Percentiles rank a stretch among this genome's conserved stretches.
Conservation (phyloP, 176 grass and related monocot species). For the Eremochloa ophiuroides region DNA sequence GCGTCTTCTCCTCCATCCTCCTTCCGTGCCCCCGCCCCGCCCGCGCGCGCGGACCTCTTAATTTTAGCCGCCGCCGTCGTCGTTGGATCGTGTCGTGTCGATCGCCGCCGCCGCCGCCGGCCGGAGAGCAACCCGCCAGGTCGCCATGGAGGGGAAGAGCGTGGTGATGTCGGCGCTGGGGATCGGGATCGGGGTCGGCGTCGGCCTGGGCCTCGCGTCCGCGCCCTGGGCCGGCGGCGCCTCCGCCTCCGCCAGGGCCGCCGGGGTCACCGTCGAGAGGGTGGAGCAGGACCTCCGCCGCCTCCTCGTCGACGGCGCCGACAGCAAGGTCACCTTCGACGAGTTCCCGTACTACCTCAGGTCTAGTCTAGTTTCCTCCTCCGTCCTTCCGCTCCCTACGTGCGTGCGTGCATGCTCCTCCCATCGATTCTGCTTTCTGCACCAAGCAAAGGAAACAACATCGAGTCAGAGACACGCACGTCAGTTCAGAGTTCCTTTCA, state of each 20-base stretch:
- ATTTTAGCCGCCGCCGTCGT: background rate
- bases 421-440: background rate
- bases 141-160: conserved; percentile 80
- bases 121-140: background rate
- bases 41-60: background rate
- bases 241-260: background rate
- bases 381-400: too few relatives aligned
- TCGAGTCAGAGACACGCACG: background rate
- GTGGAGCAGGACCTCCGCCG: conserved; percentile 76
- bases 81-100: background rate
- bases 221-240: conserved; percentile 37
- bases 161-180: conserved; percentile 89
- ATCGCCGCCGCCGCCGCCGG: background rate
- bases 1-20: background rate
- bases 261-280: conserved; percentile 52
- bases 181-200: conserved; percentile 76
- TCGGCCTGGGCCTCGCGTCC: conserved; percentile 76
- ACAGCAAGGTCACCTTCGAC: conserved; percentile 80
- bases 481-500: background rate
- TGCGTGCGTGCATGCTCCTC: background rate
- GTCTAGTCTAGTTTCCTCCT: conserved; percentile 14
- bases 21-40: background rate
- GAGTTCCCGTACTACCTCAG: conserved; percentile 93
- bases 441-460: background rate
- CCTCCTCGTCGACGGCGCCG: conserved; percentile 45